Conservation (phyloP, 2,329 filamentous ascomycete genomes). For the Nigrograna mackinnonii region DNA sequence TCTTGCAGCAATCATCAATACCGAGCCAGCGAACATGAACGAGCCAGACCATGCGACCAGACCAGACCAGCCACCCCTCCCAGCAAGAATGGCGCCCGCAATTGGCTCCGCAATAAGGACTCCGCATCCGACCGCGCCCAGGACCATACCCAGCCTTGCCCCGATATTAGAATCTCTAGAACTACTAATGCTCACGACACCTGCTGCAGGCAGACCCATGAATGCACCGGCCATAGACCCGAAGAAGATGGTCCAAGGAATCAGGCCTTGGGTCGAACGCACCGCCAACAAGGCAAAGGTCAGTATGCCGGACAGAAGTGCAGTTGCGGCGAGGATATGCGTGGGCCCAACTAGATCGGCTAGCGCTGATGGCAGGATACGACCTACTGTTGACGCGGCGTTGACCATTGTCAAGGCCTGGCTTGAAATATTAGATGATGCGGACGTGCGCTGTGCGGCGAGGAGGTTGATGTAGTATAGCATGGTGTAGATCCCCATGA, state of each 20-base stretch:
- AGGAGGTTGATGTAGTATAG: slow-evolving; percentile 3
- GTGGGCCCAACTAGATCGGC: neutral
- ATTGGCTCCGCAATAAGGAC: neutral
- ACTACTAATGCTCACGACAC: neutral
- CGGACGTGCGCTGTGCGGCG: neutral
- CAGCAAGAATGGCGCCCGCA: neutral
- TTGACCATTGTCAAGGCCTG: neutral
- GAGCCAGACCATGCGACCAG: neutral
- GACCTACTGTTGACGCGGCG: neutral
- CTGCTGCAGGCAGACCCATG: neutral
- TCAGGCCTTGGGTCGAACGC: neutral
- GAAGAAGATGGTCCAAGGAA: neutral
- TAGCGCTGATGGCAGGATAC: neutral
- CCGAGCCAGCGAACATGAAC: neutral
- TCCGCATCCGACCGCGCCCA: neutral
- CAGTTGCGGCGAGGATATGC: neutral
- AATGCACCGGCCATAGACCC: neutral
- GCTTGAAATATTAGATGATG: neutral
- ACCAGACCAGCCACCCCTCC: neutral
- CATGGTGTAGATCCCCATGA: slow-evolving; percentile 3
- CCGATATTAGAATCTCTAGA: neutral
- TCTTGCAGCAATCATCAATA: neutral
- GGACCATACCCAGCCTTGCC: neutral
- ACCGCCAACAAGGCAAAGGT: neutral
- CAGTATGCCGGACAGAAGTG: neutral